Evolutionary conservation across 2,329 filamentous ascomycete genomes (phyloP).

Genomic region (Talaromyces sp.): DNA sequence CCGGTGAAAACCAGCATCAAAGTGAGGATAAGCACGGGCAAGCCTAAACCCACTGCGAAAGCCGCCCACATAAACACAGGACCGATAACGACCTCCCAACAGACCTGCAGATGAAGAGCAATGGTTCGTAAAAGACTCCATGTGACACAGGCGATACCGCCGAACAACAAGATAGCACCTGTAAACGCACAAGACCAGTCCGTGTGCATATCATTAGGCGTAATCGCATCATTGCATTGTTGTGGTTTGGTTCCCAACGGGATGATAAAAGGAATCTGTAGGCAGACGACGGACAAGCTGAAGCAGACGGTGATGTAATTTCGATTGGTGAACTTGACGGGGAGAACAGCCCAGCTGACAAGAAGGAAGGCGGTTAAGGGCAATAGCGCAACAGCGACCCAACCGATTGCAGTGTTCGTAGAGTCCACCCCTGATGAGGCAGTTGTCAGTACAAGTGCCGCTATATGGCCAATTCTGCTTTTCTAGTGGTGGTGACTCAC

Average conservation of each 20-base stretch:
- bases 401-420: conserved; percentile 66
- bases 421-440: conserved; percentile 44
- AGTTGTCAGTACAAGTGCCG: conserved; percentile 13
- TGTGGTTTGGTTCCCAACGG: conserved; percentile 72
- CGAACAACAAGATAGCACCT: conserved; percentile 77
- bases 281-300: conserved; percentile 66
- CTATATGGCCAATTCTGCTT: neutral
- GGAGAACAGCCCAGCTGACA: conserved; percentile 71
- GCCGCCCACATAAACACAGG: conserved; percentile 83
- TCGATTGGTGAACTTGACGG: conserved; percentile 80
- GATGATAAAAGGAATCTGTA: conserved; percentile 90
- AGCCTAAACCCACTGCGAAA: conserved; percentile 74
- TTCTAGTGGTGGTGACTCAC: conserved; percentile 33
- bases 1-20: conserved; percentile 79
- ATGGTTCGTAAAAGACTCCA: conserved; percentile 88
- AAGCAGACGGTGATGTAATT: conserved; percentile 92
- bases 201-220: conserved; percentile 85
- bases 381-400: conserved; percentile 71
- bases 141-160: conserved; percentile 76
- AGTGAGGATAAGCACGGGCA: conserved; percentile 70
- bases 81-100: conserved; percentile 90
- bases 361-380: conserved; percentile 70
- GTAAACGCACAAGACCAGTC: conserved; percentile 80
- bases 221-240: conserved; percentile 85
- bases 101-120: conserved; percentile 93